Base-by-base conservation (phyloP, 768 basidiomycete genomes). In the Auricularia sp. region DNA sequence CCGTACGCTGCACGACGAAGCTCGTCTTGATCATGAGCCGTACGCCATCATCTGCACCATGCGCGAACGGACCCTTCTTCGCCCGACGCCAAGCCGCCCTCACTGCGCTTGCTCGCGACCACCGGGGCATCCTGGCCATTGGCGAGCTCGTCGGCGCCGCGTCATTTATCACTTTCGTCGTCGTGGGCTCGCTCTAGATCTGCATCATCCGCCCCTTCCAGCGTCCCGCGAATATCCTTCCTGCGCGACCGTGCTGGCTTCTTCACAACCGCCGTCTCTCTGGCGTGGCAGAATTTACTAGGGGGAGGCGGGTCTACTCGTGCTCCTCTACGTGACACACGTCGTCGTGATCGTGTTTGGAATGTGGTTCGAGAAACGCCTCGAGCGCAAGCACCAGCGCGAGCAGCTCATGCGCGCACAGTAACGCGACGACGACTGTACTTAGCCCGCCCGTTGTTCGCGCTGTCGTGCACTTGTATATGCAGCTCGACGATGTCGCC, bases 61-160 rank as follows among this genome's bases (percentile, higher is more conserved):
- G 86, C 77, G 87, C 62, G 87, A 88, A 68, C 76, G 87, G 36
- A 87, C 87, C 80, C 64, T 81, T 89, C 74, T 3, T 74, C 78
- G 1, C 67, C 86, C 11, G 70, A 88, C 58, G 80, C 80, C 62
- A 76, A 77, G 53, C 75, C 87, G 44, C 86, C 86, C 6, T 84
- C 83, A 56, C 77, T 89, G 53, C 79, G 77, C 75, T 72, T 86
- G 33, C 77, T 89, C 62, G 77, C 84, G 14, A 87, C 86, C 0
- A 87, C 86, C 56, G 56, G 56, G 23, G 67, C 66, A 65, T 61
- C 84, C 76, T 99, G 63, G 97, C 97, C 1, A 85, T 99, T 63
- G 97, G 96, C 23, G 97, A 99, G 73, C 81, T 99, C 6, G 78
- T 99, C 12, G 97, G 97, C 5, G 96, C 96, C 2, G 95, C 96